These are phyloP conservation scores for Orbilia brochopaga DNA, from an alignment of 2,329 filamentous ascomycete genomes.

Conservation along the genomic window DNA sequence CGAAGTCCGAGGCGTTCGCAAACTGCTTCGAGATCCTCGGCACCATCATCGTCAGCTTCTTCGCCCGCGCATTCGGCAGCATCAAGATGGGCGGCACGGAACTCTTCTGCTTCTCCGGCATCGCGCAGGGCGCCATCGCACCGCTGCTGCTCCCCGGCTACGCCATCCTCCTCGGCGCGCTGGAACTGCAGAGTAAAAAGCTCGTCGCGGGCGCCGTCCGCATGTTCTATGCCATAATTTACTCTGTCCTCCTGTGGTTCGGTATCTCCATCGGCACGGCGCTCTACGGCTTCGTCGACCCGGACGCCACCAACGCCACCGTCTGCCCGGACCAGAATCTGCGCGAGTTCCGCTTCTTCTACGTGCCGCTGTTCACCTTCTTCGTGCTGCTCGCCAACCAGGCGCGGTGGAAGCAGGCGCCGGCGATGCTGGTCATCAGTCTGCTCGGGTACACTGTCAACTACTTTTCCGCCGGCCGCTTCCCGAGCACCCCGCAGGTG, in stretches of 20 bases:
- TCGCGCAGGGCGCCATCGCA: slow-evolving; percentile 74
- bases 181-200: slow-evolving; percentile 73
- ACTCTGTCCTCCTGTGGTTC: slow-evolving; percentile 74
- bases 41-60: slow-evolving; percentile 70
- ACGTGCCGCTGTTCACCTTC: slow-evolving; percentile 73
- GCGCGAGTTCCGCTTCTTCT: slow-evolving; percentile 69
- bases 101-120: slow-evolving; percentile 73
- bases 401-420: slow-evolving; percentile 77
- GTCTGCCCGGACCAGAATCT: slow-evolving; percentile 62
- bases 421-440: slow-evolving; percentile 76
- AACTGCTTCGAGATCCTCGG: slow-evolving; percentile 71
- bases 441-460: slow-evolving; percentile 77
- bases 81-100: slow-evolving; percentile 62
- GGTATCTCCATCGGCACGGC: slow-evolving; percentile 73
- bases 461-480: slow-evolving; percentile 72
- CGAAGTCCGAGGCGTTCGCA: slow-evolving; percentile 73
- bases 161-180: slow-evolving; percentile 64
- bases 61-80: slow-evolving; percentile 73
- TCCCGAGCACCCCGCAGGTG: slow-evolving; percentile 74
- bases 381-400: slow-evolving; percentile 66
- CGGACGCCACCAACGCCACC: slow-evolving; percentile 62
- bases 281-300: slow-evolving; percentile 69
- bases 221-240: slow-evolving; percentile 76
- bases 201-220: slow-evolving; percentile 74
- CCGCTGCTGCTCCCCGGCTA: slow-evolving; percentile 73